Base-by-base conservation (phyloP, 495 filamentous ascomycete genomes). In the Aspergillus bertholletiae region DNA sequence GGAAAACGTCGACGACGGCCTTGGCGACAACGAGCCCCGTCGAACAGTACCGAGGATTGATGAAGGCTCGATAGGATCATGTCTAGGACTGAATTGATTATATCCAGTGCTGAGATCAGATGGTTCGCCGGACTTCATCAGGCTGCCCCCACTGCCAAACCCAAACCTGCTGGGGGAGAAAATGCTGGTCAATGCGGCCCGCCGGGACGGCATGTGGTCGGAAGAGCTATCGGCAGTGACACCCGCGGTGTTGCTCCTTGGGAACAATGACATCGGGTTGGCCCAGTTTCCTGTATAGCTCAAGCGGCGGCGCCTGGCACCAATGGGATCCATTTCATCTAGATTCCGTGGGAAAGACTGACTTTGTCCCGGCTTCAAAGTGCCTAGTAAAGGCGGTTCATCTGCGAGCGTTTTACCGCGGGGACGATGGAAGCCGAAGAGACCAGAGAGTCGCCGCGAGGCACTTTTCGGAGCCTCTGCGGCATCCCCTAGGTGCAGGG, bases 1-100 rank as follows among this genome's bases (percentile, higher is more conserved):
- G 0, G 89, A 92, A 7, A 88, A 86, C 24, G 88, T 89, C 13
- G 90, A 93, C 2, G 86, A 81, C 22, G 90, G 89, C 23, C 90
- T 76, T 2, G 88, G 87, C 32, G 88, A 90, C 47, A 86, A 76
- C 13, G 85, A 80, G 45, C 85, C 83, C 17, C 86, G 75, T 49
- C 73, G 66, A 62, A 77, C 65, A 21, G 83, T 77, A 24, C 84
- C 79, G 15, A 80, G 69, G 22, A 80, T 72, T 17, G 74, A 74
- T 8, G 74, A 69, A 5, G 81, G 74, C 51, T 86, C 83, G 37
- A 83, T 75, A 5, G 80, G 75, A 56, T 86, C 84, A 51, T 80
- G 74, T 24, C 75, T 77, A 17, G 82, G 74, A 54, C 79, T 80
- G 58, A 88, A 88, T 58, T 84, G 80, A 56, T 85, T 85, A 53